Base-by-base conservation (phyloP, 768 basidiomycete genomes). In the Lactifluus pinguis region DNA sequence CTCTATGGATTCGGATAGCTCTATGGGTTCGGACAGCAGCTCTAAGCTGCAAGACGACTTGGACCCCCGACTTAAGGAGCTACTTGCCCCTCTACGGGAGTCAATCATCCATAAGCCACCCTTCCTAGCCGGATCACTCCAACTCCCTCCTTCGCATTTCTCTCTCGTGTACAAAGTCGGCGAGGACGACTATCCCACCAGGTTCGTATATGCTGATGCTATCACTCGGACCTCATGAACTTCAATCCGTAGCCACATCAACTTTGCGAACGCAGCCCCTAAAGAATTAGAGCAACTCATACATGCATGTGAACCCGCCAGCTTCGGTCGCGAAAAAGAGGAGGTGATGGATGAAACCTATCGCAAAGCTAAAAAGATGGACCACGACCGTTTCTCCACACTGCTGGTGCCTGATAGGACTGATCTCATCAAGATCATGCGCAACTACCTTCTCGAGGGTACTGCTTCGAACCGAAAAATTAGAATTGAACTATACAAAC, bases 341-440 rank as follows among this genome's bases (percentile, higher is more conserved):
- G 72, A 78, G 34, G 73, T 79, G 0, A 62, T 75, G 4, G 79
- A 80, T 61, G 76, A 78, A 51, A 68, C 73, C 4, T 80, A 80
- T 61, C 71, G 78, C 19, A 79, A 77, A 61, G 77, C 55, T 6
- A 13, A 21, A 39, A 80, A 80, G 68, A 65, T 82, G 65, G 76
- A 79, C 51, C 44, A 59, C 0, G 48, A 60, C 2, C 52, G 69
- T 11, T 82, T 82, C 61, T 50, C 72, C 0, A 68, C 70, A 2
- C 71, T 67, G 2, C 69, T 79, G 50, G 69, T 73, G 42, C 62
- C 70, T 17, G 66, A 59, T 15, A 56, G 60, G 13, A 60, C 59
- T 10, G 73, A 71, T 6, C 55, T 78, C 2, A 29, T 75, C 13
- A 68, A 72, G 29, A 44, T 59, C 10, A 64, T 75, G 45, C 64